phyloP scores from a whole-genome alignment of 352 stramenopile genomes.

The Pythium myriotylum region DNA sequence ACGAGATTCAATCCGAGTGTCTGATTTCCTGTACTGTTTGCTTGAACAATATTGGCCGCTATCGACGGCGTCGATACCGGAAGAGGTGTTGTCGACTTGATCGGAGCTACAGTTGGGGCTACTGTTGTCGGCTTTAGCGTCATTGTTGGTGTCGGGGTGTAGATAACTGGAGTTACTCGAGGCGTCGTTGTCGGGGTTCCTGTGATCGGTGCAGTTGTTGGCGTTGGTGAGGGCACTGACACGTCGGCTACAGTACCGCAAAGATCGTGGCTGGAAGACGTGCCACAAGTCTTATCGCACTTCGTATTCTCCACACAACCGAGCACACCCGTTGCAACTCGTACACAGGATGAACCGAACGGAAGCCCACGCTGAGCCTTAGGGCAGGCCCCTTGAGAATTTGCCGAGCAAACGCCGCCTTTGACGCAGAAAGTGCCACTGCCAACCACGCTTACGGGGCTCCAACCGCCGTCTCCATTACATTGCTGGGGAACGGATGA shows the following conservation, averaged over 20 bases:
- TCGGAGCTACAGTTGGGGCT: neutral
- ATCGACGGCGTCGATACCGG: no score
- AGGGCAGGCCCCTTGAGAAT: conserved; percentile 11
- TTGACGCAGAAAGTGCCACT: conserved; percentile 11
- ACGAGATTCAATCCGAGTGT: neutral
- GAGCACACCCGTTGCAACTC: conserved; percentile 17
- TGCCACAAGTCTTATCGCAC: conserved; percentile 6
- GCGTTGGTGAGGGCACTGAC: neutral
- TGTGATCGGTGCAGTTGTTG: neutral
- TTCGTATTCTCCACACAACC: conserved; percentile 22
- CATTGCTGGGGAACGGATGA: conserved; percentile 8
- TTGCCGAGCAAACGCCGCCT: conserved; percentile 11
- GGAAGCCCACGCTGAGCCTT: conserved; percentile 19
- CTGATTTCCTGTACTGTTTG: no score
- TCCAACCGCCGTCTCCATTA: conserved; percentile 20
- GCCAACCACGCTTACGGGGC: conserved; percentile 12
- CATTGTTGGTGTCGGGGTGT: neutral
- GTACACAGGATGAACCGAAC: conserved; percentile 22
- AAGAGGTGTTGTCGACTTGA: conserved; percentile 6
- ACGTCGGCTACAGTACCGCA: neutral
- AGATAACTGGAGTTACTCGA: no score
- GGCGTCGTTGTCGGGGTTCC: no score
- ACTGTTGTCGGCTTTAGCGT: neutral
- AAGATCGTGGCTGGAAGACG: neutral
- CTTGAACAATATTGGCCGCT: no score